phyloP scores from a whole-genome alignment of 1,284 basidiomycete genomes.

The Volvariella surrecta region DNA sequence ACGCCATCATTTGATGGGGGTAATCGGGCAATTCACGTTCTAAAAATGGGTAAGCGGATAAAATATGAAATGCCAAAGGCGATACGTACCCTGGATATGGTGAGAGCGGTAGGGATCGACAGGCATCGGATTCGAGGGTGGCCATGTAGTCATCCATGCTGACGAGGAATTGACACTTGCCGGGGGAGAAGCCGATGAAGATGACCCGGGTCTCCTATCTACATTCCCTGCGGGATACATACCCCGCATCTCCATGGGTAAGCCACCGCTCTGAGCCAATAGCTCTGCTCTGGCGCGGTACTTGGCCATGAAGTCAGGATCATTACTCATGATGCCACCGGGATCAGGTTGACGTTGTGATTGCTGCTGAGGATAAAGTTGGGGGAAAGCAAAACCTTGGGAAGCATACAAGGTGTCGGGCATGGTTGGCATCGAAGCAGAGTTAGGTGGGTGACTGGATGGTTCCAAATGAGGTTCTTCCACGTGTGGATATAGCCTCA shows the following conservation, averaged over 20 bases:
- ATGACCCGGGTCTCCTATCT: not conserved
- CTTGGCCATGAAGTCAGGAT: slow-evolving; percentile 35
- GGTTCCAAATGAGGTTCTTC: slow-evolving; percentile 3
- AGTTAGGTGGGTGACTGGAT: slow-evolving; percentile 8
- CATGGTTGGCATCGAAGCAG: slow-evolving; percentile 18
- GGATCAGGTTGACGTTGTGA: slow-evolving; percentile 8
- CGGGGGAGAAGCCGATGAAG: not conserved
- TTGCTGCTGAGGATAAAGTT: slow-evolving; percentile 21
- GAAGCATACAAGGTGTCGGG: slow-evolving; percentile 20
- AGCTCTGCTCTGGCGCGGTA: slow-evolving; percentile 42
- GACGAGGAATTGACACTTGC: too few species aligned
- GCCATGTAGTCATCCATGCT: too few species aligned
- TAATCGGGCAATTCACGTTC: too few species aligned
- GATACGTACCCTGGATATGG: too few species aligned
- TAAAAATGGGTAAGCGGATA: too few species aligned
- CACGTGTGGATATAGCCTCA: not conserved
- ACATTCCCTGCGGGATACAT: not conserved
- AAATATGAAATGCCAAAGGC: too few species aligned
- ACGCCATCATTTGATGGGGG: too few species aligned
- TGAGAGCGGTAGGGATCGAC: too few species aligned
- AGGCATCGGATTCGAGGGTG: too few species aligned
- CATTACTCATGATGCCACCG: slow-evolving; percentile 9
- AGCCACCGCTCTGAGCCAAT: not conserved
- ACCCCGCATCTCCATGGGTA: not conserved
- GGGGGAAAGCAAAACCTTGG: slow-evolving; percentile 24